Conservation (phyloP, 306 rosid species). For the Castanospermum australe region DNA sequence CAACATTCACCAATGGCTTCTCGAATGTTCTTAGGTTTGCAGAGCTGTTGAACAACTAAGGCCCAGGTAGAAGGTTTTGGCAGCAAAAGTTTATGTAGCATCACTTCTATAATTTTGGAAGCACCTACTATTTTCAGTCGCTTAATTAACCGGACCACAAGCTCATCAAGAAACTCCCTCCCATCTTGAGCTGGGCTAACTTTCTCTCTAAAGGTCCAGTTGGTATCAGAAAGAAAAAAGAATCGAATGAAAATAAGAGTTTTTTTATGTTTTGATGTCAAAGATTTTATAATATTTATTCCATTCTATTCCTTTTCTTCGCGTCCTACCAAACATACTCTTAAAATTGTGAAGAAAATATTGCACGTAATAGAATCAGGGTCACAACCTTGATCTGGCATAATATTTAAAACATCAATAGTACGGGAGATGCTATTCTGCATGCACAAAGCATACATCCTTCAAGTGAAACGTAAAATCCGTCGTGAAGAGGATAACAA, state of each 20-base stretch:
- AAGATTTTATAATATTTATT: no score
- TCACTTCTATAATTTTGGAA: conserved; percentile 60
- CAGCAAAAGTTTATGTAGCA: conserved; percentile 65
- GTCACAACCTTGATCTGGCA: conserved; percentile 80
- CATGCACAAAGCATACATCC: conserved; percentile 55
- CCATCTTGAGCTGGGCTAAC: conserved; percentile 82
- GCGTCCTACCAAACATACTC: no score
- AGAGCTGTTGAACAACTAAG: conserved; percentile 55
- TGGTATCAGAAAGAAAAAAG: no score
- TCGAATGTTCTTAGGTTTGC: conserved; percentile 57
- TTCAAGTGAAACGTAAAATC: no score
- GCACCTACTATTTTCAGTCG: conserved; percentile 60
- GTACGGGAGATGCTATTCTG: conserved; percentile 62
- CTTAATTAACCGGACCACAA: conserved; percentile 67
- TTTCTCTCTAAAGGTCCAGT: no score
- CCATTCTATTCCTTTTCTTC: no score
- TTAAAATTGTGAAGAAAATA: conserved; percentile 67
- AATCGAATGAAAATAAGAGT: no score
- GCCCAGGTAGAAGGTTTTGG: conserved; percentile 85
- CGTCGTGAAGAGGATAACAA: no score
- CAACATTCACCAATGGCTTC: conserved; percentile 60
- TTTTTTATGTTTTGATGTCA: no score
- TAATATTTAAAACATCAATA: conserved; percentile 65
- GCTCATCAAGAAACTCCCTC: conserved; percentile 82
- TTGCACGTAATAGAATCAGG: conserved; percentile 77